These are phyloP conservation scores for Yarrowia sp. DNA, from an alignment of 805 yeast genomes.

Conservation along the genomic window DNA sequence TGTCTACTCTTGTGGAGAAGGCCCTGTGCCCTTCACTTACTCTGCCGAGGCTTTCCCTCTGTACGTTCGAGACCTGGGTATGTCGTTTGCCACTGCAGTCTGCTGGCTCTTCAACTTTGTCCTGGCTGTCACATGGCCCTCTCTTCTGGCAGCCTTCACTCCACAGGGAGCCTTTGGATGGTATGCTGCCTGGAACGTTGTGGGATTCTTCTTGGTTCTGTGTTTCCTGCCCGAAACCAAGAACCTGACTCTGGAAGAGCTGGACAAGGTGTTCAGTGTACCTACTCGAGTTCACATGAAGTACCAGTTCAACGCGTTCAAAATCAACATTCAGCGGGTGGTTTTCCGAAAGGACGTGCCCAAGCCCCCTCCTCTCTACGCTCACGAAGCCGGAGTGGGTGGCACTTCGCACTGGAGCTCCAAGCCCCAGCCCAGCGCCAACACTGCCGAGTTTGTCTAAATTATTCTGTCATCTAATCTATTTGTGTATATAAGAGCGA, in stretches of 20 bases:
- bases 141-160: slow-evolving; percentile 67
- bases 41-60: slow-evolving; percentile 85
- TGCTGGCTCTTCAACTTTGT: slow-evolving; percentile 63
- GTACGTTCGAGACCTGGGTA: slow-evolving; percentile 79
- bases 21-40: slow-evolving; percentile 89
- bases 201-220: slow-evolving; percentile 67
- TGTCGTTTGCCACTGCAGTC: slow-evolving; percentile 76
- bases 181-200: slow-evolving; percentile 87
- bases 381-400: slow-evolving; percentile 32
- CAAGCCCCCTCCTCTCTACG: slow-evolving; percentile 31
- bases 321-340: slow-evolving; percentile 43
- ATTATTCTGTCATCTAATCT: slow-evolving; percentile 4
- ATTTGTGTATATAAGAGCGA: background rate
- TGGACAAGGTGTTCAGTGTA: slow-evolving; percentile 75
- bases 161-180: slow-evolving; percentile 88
- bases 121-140: slow-evolving; percentile 80
- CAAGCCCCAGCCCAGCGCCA: background rate
- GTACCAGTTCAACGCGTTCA: slow-evolving; percentile 53
- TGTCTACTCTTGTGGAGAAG: slow-evolving; percentile 84
- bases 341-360: slow-evolving; percentile 43
- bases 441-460: slow-evolving; percentile 23
- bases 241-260: slow-evolving; percentile 74
- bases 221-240: slow-evolving; percentile 68
- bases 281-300: slow-evolving; percentile 60
- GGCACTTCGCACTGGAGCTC: slow-evolving; percentile 27